A percentile compares a stretch with the other conserved stretches of the same genome.
phyloP scores from a whole-genome alignment of 2,329 filamentous ascomycete genomes.

The Trematosphaeria pertusa region DNA sequence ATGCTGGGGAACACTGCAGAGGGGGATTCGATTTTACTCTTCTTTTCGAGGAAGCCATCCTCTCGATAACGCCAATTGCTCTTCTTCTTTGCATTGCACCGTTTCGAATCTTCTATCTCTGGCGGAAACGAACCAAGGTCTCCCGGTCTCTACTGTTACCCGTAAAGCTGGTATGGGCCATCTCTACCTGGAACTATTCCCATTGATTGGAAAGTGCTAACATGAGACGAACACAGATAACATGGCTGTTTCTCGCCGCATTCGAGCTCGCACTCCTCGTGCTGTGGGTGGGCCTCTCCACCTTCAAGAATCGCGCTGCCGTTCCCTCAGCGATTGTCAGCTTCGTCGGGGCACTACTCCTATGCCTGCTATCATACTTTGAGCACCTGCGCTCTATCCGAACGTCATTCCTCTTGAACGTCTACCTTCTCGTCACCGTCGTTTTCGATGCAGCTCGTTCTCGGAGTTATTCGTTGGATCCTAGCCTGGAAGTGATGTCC shows the following conservation, averaged over 20 bases:
- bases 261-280: slow-evolving; percentile 38
- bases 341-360: slow-evolving; percentile 32
- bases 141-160: slow-evolving; percentile 27
- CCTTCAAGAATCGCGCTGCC: slow-evolving; percentile 24
- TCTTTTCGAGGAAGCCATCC: slow-evolving; percentile 44
- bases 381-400: slow-evolving; percentile 56
- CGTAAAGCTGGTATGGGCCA: slow-evolving; percentile 37
- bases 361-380: slow-evolving; percentile 53
- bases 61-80: slow-evolving; percentile 40
- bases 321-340: slow-evolving; percentile 36
- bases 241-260: slow-evolving; percentile 30
- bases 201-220: no score
- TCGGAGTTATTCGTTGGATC: slow-evolving; percentile 49
- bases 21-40: slow-evolving; percentile 49
- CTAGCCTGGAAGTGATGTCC: slow-evolving; percentile 48
- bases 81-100: slow-evolving; percentile 39
- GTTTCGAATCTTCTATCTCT: slow-evolving; percentile 36
- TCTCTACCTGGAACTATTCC: no score
- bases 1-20: slow-evolving; percentile 37
- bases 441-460: slow-evolving; percentile 56
- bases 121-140: slow-evolving; percentile 33
- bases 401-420: slow-evolving; percentile 57
- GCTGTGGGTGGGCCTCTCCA: slow-evolving; percentile 31
- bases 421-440: slow-evolving; percentile 55
- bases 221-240: slow-evolving; percentile 22